Evolutionary conservation across 2,329 filamentous ascomycete species (phyloP), one percentile per base, ranked within the genome.

Genomic region (Diplodia intermedia): DNA sequence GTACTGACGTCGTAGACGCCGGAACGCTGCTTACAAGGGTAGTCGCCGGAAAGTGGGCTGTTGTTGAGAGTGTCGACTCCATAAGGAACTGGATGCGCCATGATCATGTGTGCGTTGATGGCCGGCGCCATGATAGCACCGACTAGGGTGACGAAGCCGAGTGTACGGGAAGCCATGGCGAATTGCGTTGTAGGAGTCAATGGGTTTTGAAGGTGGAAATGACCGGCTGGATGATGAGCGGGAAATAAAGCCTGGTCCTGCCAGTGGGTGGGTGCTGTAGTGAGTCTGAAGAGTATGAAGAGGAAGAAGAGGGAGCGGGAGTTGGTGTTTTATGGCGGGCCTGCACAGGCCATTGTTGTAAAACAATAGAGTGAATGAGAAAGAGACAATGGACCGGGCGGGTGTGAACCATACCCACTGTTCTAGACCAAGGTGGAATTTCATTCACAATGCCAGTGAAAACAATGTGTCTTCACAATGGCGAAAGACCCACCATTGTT

Each of bases 51-150:
- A 0, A 97, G 83, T 1, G 94, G 94, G 3, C 81, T 81, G 79
- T 91, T 94, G 79, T 84, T 82, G 49, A 86, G 81, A 33, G 80
- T 80, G 9, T 70, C 71, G 15, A 65, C 47, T 12, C 79, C 77
- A 71, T 87, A 94, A 0, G 93, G 93, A 3, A 82, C 77, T 0
- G 95, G 94, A 9, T 82, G 83, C 63, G 75, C 80, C 84, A 98
- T 90, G 50, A 86, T 81, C 85, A 97, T 90, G 79, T 98, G 95
- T 52, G 91, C 92, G 61, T 87, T 85, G 73, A 84, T 86, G 20
- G 12, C n/a, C 65, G 86, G 73, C 69, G 87, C 81, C 72, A 86
- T 84, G 74, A 93, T 78, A 54, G 80, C 79, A 12, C 49, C 60
- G 36, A 50, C 23, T 26, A 56, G 6, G 12, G 47, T 49, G 31